A percentile compares a stretch with the other conserved stretches of the same genome.
phyloP scores from a whole-genome alignment of 108 stramenopile genomes.

The Epithemia pelagica region DNA sequence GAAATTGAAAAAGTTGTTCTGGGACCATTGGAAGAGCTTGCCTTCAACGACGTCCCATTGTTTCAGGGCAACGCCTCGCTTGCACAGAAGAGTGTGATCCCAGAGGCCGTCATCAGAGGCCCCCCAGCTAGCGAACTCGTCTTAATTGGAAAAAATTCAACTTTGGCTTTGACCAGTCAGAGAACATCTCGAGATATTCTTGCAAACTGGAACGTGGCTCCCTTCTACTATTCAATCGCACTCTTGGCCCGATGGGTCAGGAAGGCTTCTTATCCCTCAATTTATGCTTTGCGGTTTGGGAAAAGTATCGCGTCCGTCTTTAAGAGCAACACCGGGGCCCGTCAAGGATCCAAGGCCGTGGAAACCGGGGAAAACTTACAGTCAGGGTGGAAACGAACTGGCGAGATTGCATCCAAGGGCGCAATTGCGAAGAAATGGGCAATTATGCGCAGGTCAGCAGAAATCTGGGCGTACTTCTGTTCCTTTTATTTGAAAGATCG shows the following conservation, averaged over 20 bases:
- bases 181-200: constrained; percentile 63
- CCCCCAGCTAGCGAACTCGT: constrained; percentile 10
- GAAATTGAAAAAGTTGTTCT: constrained; percentile 46
- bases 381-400: constrained; percentile 80
- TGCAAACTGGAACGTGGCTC: constrained; percentile 75
- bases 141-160: constrained; percentile 45
- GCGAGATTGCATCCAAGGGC: constrained; percentile 80
- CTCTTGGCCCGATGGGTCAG: constrained; percentile 59
- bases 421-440: constrained; percentile 62
- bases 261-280: constrained; percentile 52
- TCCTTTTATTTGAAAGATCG: constrained; percentile 81
- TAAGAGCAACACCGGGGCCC: constrained; percentile 20
- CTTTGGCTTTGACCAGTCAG: constrained; percentile 23
- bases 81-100: not conserved
- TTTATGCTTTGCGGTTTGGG: constrained; percentile 29
- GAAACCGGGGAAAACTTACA: constrained; percentile 71
- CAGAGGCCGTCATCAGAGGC: not conserved
- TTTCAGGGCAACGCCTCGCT: constrained; percentile 16
- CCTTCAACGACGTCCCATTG: constrained; percentile 57
- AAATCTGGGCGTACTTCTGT: constrained; percentile 87
- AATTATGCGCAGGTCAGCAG: constrained; percentile 71
- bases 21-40: constrained; percentile 44
- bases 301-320: constrained; percentile 46
- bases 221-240: constrained; percentile 77
- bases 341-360: constrained; percentile 34